These are phyloP conservation scores for Phytophthora megakarya DNA, from an alignment of 352 stramenopile species.

Conservation along the genomic window DNA sequence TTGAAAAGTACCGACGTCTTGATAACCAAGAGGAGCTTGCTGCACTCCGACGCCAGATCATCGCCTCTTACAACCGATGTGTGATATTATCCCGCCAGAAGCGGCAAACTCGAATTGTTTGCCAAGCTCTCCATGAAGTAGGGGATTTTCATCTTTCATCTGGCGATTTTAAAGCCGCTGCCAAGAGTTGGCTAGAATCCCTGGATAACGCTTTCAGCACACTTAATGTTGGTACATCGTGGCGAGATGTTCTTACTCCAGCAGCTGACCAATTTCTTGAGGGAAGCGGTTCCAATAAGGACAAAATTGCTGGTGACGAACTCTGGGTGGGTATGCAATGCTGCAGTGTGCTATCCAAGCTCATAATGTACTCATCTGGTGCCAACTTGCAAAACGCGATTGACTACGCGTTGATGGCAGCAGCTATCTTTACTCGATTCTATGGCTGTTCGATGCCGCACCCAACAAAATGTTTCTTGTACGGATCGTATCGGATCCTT, in stretches of 20 bases:
- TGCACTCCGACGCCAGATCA: slow-evolving; percentile 42
- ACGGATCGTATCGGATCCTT: slow-evolving; percentile 57
- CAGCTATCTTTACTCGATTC: slow-evolving; percentile 58
- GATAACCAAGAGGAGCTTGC: slow-evolving; percentile 1
- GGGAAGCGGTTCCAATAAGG: slow-evolving; percentile 11
- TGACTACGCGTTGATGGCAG: slow-evolving; percentile 72
- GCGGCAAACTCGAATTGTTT: slow-evolving; percentile 56
- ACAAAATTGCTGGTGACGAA: slow-evolving; percentile 57
- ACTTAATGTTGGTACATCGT: slow-evolving; percentile 50
- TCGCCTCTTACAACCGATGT: slow-evolving; percentile 52
- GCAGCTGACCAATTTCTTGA: slow-evolving; percentile 30
- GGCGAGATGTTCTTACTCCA: slow-evolving; percentile 50
- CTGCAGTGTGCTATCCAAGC: slow-evolving; percentile 58
- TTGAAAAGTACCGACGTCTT: slow-evolving; percentile 48
- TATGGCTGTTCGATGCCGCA: slow-evolving; percentile 67
- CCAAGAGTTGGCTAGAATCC: slow-evolving; percentile 71
- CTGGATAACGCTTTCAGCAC: slow-evolving; percentile 77
- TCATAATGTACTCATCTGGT: slow-evolving; percentile 50
- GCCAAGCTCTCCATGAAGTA: slow-evolving; percentile 66
- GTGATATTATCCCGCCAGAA: slow-evolving; percentile 69
- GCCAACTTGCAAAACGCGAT: slow-evolving; percentile 44
- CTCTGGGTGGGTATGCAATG: slow-evolving; percentile 59
- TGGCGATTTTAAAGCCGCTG: slow-evolving; percentile 43
- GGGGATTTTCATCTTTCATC: slow-evolving; percentile 74
- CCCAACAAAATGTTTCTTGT: slow-evolving; percentile 60